Evolutionary conservation across 2,329 filamentous ascomycete genomes (phyloP).

Genomic region (Plectosphaerella plurivora): DNA sequence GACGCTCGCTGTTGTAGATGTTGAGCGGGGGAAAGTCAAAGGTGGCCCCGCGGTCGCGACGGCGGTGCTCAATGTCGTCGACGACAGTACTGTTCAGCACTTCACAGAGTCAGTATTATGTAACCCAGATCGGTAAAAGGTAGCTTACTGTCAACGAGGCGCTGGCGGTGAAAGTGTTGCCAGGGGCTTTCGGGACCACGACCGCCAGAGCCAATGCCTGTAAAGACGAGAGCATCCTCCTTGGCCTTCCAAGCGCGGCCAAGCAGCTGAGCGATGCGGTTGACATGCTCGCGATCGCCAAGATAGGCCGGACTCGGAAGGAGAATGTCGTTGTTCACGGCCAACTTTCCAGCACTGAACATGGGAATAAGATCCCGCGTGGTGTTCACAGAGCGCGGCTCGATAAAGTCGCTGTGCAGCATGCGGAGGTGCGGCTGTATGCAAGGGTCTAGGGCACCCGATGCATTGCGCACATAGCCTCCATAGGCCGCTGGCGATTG

Average conservation of each 20-base stretch:
- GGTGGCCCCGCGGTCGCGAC: constrained; percentile 32
- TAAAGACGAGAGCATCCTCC: constrained; percentile 53
- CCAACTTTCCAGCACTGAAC: constrained; percentile 59
- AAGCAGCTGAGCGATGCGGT: constrained; percentile 38
- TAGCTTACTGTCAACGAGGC: constrained; percentile 46
- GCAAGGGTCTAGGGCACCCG: constrained; percentile 53
- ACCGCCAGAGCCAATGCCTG: constrained; percentile 61
- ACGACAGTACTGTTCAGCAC: constrained; percentile 62
- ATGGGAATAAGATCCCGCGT: constrained; percentile 54
- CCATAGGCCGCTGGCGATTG: constrained; percentile 29
- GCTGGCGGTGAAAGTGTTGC: constrained; percentile 67
- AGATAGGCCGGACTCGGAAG: constrained; percentile 64
- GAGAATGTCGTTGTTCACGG: constrained; percentile 59
- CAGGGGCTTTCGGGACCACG: constrained; percentile 51
- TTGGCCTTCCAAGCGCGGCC: constrained; percentile 58
- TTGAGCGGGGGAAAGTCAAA: constrained; percentile 41
- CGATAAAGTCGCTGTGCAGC: constrained; percentile 54
- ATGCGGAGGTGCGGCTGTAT: constrained; percentile 47
- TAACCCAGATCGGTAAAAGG: too few relatives aligned
- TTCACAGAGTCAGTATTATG: constrained; percentile 18
- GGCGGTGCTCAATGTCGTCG: constrained; percentile 35
- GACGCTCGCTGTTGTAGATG: constrained; percentile 36
- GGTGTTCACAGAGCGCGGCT: constrained; percentile 44
- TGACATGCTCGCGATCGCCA: constrained; percentile 47
- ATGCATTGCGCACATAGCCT: constrained; percentile 56